Evolutionary conservation across 306 rosid genomes (phyloP).

Genomic region (Biancaea sappan): DNA sequence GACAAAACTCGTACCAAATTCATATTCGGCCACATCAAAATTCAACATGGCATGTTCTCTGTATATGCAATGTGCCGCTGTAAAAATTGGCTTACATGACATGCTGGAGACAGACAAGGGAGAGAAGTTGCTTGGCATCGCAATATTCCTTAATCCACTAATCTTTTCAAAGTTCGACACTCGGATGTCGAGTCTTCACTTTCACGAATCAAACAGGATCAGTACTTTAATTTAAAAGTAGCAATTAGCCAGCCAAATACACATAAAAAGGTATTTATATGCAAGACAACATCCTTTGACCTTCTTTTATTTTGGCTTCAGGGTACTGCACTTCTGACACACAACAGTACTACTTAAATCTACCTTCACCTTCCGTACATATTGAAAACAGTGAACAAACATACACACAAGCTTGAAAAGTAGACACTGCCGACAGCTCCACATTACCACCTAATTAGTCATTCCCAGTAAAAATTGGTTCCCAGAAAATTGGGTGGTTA

Average conservation of each 20-base stretch:
- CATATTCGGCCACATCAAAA: too few relatives aligned
- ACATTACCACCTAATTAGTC: background rate
- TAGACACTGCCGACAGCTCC: slow-evolving; percentile 16
- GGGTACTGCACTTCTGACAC: background rate
- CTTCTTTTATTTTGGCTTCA: too few relatives aligned
- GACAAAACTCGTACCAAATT: too few relatives aligned
- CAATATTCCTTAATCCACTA: background rate
- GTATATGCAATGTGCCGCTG: too few relatives aligned
- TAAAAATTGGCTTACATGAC: too few relatives aligned
- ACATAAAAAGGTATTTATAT: background rate
- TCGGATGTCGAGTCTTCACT: background rate
- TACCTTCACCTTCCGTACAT: background rate
- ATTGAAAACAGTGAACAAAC: background rate
- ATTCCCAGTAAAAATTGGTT: background rate
- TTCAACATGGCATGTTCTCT: too few relatives aligned
- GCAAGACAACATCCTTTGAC: too few relatives aligned
- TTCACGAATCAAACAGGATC: too few relatives aligned
- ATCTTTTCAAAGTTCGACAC: background rate
- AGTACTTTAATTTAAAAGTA: background rate
- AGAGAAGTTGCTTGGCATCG: background rate
- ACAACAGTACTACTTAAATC: background rate
- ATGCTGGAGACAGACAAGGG: background rate
- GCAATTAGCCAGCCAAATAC: background rate
- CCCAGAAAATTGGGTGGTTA: background rate
- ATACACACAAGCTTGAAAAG: background rate